Percentiles rank a stretch among this genome's conserved stretches.
Conservation (phyloP, 345 rosid species). For the Brassica juncea region DNA sequence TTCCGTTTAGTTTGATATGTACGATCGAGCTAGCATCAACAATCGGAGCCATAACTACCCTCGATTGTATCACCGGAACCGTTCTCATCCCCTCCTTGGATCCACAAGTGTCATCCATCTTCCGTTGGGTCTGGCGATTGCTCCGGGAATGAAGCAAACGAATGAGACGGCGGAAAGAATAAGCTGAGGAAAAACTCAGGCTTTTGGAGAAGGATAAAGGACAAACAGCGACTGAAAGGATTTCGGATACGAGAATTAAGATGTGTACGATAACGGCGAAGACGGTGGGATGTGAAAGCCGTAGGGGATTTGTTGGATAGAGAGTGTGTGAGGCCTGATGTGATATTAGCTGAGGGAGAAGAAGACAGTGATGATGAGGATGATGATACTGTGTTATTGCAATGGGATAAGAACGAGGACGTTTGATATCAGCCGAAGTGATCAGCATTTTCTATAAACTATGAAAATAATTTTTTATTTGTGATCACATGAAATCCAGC, state of each 20-base stretch:
- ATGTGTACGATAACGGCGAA: constrained; percentile 41
- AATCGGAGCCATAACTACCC: constrained; percentile 38
- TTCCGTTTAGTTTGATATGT: too few relatives aligned
- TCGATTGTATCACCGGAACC: constrained; percentile 29
- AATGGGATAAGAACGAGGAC: constrained; percentile 60
- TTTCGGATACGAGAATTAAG: constrained; percentile 64
- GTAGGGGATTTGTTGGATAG: constrained; percentile 70
- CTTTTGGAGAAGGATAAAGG: constrained; percentile 48
- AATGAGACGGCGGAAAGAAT: constrained; percentile 28
- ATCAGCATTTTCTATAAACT: too few relatives aligned
- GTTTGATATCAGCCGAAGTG: not conserved
- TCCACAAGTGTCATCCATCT: constrained; percentile 46
- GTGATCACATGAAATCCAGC: not conserved
- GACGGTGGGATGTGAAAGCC: constrained; percentile 34
- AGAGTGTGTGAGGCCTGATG: constrained; percentile 87
- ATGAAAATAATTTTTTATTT: too few relatives aligned
- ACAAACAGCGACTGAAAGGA: constrained; percentile 50
- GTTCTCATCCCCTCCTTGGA: constrained; percentile 51
- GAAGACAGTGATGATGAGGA: constrained; percentile 42
- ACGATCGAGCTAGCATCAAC: constrained; percentile 28
- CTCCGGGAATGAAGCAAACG: constrained; percentile 10
- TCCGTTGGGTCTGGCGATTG: constrained; percentile 17
- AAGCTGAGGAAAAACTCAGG: constrained; percentile 33
- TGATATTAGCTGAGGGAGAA: constrained; percentile 50
- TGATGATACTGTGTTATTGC: constrained; percentile 45